Base-by-base conservation (phyloP, 129 eudicot species). In the Flaveria ramosissima region DNA sequence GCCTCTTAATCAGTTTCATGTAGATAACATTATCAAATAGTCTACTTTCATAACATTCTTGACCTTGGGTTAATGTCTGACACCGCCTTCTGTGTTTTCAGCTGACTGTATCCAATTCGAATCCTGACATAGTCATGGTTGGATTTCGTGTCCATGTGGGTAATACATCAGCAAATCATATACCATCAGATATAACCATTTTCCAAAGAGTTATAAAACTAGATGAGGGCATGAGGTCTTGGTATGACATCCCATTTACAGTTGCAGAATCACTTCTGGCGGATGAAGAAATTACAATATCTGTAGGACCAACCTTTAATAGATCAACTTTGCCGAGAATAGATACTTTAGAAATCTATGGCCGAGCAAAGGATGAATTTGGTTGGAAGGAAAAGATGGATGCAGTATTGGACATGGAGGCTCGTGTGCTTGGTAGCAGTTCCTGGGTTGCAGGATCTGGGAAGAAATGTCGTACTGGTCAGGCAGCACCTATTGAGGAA, bases 381-480 rank as follows among this genome's bases (percentile, higher is more conserved):
- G 99, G 99, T 52, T 94, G 99, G 99, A 94, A 94, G 53, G 99
- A 94, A 86, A 94, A 94, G 88, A 94, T 94, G 96, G 99, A 94
- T 77, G 89, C 96, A 15, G 90, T 93, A 60, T 77, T 93, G 73
- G 97, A 94, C 84, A 89, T 94, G 96, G 99, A 94, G 85, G 92
- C 96, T 71, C 94, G 97, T 70, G 94, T 78, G 46, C 99, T 94
- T 74, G 97, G 92, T 21, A 76, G 81, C 73, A 85, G 84, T 71
- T 84, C 96, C 6, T 91, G 87, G 89, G 86, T 76, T 68, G 71
- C 91, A 42, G 90, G 96, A 76, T 87, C 99, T 68, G 87, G 87
- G 72, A 91, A 83, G 74, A 94, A 87, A 80, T 52, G 82, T 45
- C 87, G 81, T 48, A 57, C 84, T 47, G 79, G 79, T 41, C 99